Evolutionary conservation across 352 stramenopile genomes (phyloP).

Genomic region (Phytophthora kernoviae): DNA sequence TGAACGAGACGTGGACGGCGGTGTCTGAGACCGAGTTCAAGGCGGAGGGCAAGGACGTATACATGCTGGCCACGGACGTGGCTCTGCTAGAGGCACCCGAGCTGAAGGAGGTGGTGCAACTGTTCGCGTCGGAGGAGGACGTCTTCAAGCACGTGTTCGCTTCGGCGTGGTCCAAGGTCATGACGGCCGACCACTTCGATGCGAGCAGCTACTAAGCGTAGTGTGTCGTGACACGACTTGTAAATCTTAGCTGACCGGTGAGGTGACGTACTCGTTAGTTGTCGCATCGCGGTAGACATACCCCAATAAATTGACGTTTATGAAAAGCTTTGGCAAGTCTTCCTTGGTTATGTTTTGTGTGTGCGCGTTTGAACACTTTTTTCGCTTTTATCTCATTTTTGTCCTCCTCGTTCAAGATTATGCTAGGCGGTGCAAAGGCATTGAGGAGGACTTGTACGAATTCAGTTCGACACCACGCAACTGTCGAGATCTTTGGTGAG

Average conservation of each 20-base stretch:
- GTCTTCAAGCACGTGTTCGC: slow-evolving; percentile 23
- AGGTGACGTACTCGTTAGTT: background rate
- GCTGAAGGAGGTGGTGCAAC: slow-evolving; percentile 20
- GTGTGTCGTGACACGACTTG: background rate
- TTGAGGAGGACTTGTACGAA: too few relatives aligned
- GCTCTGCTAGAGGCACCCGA: slow-evolving; percentile 20
- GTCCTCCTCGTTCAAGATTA: slow-evolving; percentile 3
- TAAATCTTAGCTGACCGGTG: slow-evolving; percentile 5
- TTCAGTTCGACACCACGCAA: too few relatives aligned
- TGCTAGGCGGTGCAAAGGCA: too few relatives aligned
- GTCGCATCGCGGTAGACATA: slow-evolving; percentile 1
- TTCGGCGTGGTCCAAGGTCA: slow-evolving; percentile 20
- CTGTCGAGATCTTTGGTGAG: too few relatives aligned
- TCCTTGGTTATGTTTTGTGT: background rate
- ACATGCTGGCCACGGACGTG: slow-evolving; percentile 23
- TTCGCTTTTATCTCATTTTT: background rate
- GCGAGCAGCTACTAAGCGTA: slow-evolving; percentile 12
- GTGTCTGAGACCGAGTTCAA: slow-evolving; percentile 27
- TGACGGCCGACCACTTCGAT: slow-evolving; percentile 21
- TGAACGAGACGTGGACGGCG: slow-evolving; percentile 27
- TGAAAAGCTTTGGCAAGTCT: background rate
- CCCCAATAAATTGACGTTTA: slow-evolving; percentile 2
- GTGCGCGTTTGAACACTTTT: background rate
- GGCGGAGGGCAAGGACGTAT: slow-evolving; percentile 25
- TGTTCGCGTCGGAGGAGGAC: slow-evolving; percentile 18